These are phyloP conservation scores for Pseudozyma tsukubaensis DNA, from an alignment of 1,284 basidiomycete genomes.

Conservation along the genomic window DNA sequence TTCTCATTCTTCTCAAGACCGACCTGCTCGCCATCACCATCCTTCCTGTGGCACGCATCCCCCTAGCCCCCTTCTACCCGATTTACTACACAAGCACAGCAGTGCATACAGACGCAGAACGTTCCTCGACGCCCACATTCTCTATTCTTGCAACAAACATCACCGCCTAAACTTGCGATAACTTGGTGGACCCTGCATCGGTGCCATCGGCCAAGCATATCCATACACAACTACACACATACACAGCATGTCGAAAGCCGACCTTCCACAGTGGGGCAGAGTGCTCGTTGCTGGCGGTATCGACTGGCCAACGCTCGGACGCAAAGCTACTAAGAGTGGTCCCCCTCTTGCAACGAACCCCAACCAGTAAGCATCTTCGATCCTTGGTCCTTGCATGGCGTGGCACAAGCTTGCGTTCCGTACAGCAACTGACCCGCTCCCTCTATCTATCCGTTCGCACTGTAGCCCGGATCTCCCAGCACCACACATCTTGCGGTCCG, in stretches of 20 bases:
- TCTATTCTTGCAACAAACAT: neutral
- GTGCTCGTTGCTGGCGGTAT: conserved; percentile 85
- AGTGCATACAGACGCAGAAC: too few species aligned
- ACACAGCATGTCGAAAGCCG: conserved; percentile 28
- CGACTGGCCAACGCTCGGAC: conserved; percentile 75
- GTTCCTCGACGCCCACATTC: neutral
- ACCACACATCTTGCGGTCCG: conserved; percentile 86
- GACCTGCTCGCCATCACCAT: too few species aligned
- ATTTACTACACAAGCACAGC: too few species aligned
- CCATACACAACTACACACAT: neutral
- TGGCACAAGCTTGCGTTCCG: too few species aligned
- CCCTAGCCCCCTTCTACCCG: too few species aligned
- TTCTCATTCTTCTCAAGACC: too few species aligned
- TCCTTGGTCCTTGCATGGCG: neutral
- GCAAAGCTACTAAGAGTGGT: conserved; percentile 57
- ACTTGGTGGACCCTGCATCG: too few species aligned
- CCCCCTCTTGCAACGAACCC: conserved; percentile 40
- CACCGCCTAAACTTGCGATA: too few species aligned
- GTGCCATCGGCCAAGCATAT: neutral
- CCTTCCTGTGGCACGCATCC: too few species aligned
- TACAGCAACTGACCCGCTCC: too few species aligned
- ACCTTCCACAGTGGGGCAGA: conserved; percentile 66
- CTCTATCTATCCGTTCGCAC: neutral
- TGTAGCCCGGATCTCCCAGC: conserved; percentile 80
- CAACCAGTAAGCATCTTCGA: conserved; percentile 29